A percentile compares a stretch with the other conserved stretches of the same genome.
phyloP scores from a whole-genome alignment of 1,139 yeast genomes.

The Suhomyces ambrosiae region DNA sequence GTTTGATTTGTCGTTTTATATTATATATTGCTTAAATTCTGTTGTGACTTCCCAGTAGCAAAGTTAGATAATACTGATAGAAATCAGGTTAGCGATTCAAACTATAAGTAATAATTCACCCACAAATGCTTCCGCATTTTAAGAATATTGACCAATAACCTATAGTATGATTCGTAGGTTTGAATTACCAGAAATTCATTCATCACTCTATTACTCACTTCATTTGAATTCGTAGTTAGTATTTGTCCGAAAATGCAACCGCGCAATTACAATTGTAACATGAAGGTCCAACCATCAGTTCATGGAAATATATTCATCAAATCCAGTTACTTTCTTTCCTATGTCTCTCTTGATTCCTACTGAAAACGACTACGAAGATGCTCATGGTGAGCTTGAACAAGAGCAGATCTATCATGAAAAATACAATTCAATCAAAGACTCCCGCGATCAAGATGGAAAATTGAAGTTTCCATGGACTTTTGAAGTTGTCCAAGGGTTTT shows the following conservation, averaged over 20 bases:
- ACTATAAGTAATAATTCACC: too few relatives aligned
- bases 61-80: too few relatives aligned
- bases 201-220: too few relatives aligned
- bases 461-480: conserved; percentile 33
- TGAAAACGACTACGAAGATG: conserved; percentile 24
- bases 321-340: background rate
- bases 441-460: conserved; percentile 12
- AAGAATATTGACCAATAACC: too few relatives aligned
- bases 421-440: conserved; percentile 12
- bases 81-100: too few relatives aligned
- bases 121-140: too few relatives aligned
- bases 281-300: background rate
- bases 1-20: conserved; percentile 10
- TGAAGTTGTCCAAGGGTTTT: conserved; percentile 39
- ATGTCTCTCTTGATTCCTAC: conserved; percentile 27
- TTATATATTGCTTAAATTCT: conserved; percentile 3
- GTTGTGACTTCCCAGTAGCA: too few relatives aligned
- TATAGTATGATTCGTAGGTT: too few relatives aligned
- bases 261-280: conserved; percentile 5
- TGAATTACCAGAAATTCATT: too few relatives aligned
- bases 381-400: conserved; percentile 23
- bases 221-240: background rate
- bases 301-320: background rate
- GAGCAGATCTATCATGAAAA: conserved; percentile 16
- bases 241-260: conserved; percentile 8